Evolutionary conservation across 75 land plant species (phyloP).

Genomic region (Gnetum montanum): DNA sequence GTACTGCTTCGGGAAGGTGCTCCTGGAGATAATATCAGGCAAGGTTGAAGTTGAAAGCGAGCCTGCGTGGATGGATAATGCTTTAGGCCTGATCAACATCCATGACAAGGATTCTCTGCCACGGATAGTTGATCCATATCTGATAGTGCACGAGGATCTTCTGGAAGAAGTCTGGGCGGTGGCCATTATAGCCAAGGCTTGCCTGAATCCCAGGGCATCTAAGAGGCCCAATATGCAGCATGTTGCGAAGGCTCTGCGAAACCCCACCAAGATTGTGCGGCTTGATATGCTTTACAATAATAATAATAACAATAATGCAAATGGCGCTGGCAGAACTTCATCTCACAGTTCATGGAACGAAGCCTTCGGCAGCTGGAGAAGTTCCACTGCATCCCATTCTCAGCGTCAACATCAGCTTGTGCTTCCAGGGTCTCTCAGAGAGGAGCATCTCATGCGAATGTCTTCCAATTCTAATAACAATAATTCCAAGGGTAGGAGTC

Average conservation of each 20-base stretch:
- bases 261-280: constrained; percentile 9
- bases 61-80: constrained; percentile 14
- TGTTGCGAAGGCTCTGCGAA: constrained; percentile 17
- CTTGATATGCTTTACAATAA: constrained; percentile 6
- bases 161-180: constrained; percentile 26
- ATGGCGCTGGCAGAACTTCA: constrained; percentile 3
- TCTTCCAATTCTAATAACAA: too few relatives aligned
- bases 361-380: constrained; percentile 19
- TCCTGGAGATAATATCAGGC: constrained; percentile 20
- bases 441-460: constrained; percentile 9
- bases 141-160: constrained; percentile 23
- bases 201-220: constrained; percentile 9
- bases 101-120: constrained; percentile 14
- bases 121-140: constrained; percentile 19
- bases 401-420: not conserved
- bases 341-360: constrained; percentile 21
- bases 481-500: not conserved
- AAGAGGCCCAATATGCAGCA: constrained; percentile 21
- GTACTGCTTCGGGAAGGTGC: constrained; percentile 18
- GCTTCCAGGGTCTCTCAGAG: constrained; percentile 12
- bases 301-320: too few relatives aligned
- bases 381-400: constrained; percentile 9
- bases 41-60: not conserved
- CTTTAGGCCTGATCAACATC: constrained; percentile 11
- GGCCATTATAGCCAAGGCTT: constrained; percentile 23